Conservation (phyloP, 1,139 yeast genomes). For the Yarrowia galli region DNA sequence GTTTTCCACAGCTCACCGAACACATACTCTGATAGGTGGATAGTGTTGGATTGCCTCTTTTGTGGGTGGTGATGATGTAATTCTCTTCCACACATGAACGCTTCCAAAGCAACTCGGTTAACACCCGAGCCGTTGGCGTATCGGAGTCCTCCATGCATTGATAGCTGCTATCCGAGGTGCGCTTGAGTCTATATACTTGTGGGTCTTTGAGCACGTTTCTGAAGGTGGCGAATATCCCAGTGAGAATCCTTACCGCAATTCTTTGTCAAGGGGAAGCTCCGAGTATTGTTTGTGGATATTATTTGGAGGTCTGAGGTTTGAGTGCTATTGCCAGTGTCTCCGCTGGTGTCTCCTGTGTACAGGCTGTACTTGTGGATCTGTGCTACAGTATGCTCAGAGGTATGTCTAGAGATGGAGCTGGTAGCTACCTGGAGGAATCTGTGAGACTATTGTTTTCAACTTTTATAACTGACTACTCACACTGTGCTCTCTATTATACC, state of each 20-base stretch:
- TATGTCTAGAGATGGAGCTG: no score
- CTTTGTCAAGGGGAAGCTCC: neutral
- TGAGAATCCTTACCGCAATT: no score
- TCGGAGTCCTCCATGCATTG: constrained; percentile 5
- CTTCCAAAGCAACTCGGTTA: no score
- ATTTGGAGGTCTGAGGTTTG: neutral
- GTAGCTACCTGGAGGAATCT: no score
- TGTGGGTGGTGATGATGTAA: neutral
- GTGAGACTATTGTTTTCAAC: no score
- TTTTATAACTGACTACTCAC: no score
- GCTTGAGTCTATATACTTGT: neutral
- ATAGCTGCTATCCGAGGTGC: constrained; percentile 21
- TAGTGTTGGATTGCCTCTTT: neutral
- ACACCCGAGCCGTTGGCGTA: constrained; percentile 8
- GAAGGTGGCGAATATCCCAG: neutral
- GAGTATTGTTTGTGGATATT: neutral
- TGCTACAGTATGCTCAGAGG: no score
- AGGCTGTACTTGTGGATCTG: no score
- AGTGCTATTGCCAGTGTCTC: neutral
- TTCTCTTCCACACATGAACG: neutral
- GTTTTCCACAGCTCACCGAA: no score
- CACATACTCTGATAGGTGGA: neutral
- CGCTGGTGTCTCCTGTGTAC: no score
- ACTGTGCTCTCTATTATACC: no score
- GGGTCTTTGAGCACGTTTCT: neutral